A percentile compares a stretch with the other conserved stretches of the same genome.
Conservation (phyloP, 441 rosid species). For the Geranium incanum region DNA sequence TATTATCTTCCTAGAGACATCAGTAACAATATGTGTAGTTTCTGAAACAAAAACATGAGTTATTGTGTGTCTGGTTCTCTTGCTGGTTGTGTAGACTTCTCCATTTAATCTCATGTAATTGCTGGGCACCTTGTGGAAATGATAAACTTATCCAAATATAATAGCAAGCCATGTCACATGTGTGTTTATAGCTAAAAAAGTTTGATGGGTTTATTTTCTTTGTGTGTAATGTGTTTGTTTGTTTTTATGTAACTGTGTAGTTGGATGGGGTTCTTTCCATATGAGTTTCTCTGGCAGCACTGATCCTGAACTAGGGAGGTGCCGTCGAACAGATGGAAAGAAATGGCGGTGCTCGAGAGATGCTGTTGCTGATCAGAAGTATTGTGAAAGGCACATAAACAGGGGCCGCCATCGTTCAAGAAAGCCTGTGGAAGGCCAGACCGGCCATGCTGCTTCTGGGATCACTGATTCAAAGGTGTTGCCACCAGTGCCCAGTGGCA, state of each 20-base stretch:
- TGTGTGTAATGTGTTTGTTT: slow-evolving; percentile 8
- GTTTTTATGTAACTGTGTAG: slow-evolving; percentile 19
- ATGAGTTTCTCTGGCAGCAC: slow-evolving; percentile 43
- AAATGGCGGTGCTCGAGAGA: slow-evolving; percentile 87
- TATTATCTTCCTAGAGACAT: slow-evolving; percentile 5
- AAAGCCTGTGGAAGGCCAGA: slow-evolving; percentile 84
- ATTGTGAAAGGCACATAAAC: slow-evolving; percentile 75
- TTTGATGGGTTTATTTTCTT: not conserved
- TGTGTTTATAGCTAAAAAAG: slow-evolving; percentile 16
- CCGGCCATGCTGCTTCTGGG: slow-evolving; percentile 44
- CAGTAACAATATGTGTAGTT: not conserved
- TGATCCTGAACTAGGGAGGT: slow-evolving; percentile 73
- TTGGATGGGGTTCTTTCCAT: slow-evolving; percentile 59
- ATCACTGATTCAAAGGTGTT: slow-evolving; percentile 32
- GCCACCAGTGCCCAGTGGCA: slow-evolving; percentile 27
- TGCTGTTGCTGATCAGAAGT: slow-evolving; percentile 69
- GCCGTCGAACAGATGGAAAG: slow-evolving; percentile 83
- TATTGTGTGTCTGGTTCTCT: not conserved
- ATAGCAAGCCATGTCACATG: slow-evolving; percentile 11
- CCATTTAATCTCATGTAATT: slow-evolving; percentile 18
- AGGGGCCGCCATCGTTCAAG: slow-evolving; percentile 90
- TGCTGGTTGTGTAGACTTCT: slow-evolving; percentile 12
- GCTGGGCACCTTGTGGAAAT: slow-evolving; percentile 10
- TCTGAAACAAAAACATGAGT: not conserved
- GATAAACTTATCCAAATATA: slow-evolving; percentile 15